phyloP scores from a whole-genome alignment of 495 filamentous ascomycete genomes.

The Penicillium cinerascens region DNA sequence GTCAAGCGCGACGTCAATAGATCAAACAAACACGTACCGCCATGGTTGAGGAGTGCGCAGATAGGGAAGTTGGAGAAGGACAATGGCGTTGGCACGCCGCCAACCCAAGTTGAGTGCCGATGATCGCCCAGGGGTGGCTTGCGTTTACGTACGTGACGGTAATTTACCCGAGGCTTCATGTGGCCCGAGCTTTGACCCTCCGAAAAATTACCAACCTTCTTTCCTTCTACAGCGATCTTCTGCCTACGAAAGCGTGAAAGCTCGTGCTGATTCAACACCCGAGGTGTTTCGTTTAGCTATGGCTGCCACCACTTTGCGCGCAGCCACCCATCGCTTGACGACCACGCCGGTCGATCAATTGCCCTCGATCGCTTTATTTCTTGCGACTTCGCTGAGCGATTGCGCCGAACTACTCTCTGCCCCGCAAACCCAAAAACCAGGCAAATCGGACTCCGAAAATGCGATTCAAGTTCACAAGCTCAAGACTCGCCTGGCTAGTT shows the following conservation, averaged over 20 bases:
- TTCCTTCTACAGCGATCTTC: slow-evolving; percentile 4
- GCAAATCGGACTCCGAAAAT: slow-evolving; percentile 56
- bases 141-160: slow-evolving; percentile 21
- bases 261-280: slow-evolving; percentile 1
- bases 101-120: slow-evolving; percentile 2
- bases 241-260: too few species aligned
- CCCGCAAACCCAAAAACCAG: slow-evolving; percentile 41
- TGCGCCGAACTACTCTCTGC: slow-evolving; percentile 57
- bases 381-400: slow-evolving; percentile 58
- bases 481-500: slow-evolving; percentile 68
- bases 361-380: slow-evolving; percentile 56
- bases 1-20: not conserved
- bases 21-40: slow-evolving; percentile 26
- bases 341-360: slow-evolving; percentile 61
- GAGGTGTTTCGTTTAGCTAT: slow-evolving; percentile 8
- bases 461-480: slow-evolving; percentile 69
- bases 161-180: slow-evolving; percentile 36
- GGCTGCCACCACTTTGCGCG: slow-evolving; percentile 46
- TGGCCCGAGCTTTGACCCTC: slow-evolving; percentile 19
- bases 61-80: slow-evolving; percentile 21
- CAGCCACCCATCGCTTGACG: slow-evolving; percentile 64
- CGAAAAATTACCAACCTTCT: slow-evolving; percentile 16
- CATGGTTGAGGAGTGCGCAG: slow-evolving; percentile 29
- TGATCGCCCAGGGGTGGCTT: slow-evolving; percentile 26
- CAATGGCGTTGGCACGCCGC: slow-evolving; percentile 9